Evolutionary conservation across 2,329 filamentous ascomycete genomes (phyloP).

Genomic region (Elsinoe australis): DNA sequence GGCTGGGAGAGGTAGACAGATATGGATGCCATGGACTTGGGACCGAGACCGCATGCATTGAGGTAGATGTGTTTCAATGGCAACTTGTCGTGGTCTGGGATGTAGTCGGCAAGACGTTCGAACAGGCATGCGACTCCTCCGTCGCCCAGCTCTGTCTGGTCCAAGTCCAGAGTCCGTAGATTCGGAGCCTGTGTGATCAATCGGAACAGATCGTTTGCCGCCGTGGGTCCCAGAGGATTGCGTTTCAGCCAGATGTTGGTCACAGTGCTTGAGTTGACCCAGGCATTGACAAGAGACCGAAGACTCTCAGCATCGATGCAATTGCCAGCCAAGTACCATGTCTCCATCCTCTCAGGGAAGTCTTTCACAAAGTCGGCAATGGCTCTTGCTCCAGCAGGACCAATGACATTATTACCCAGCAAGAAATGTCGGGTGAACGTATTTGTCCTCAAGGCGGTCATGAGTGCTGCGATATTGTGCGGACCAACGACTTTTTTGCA

Average conservation of each 20-base stretch:
- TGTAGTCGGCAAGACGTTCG: constrained; percentile 24
- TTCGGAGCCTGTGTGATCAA: constrained; percentile 39
- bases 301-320: constrained; percentile 43
- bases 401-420: constrained; percentile 50
- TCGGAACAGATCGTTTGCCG: constrained; percentile 37
- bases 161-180: constrained; percentile 46
- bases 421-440: constrained; percentile 46
- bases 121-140: constrained; percentile 42
- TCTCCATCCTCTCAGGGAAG: constrained; percentile 44
- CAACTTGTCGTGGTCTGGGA: constrained; percentile 19
- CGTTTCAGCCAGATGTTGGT: constrained; percentile 50
- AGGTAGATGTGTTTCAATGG: constrained; percentile 30
- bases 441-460: constrained; percentile 44
- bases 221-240: constrained; percentile 42
- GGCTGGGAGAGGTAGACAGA: constrained; percentile 24
- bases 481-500: constrained; percentile 51
- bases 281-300: constrained; percentile 38
- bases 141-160: constrained; percentile 47
- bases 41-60: constrained; percentile 29
- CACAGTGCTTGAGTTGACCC: constrained; percentile 38
- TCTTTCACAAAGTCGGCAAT: constrained; percentile 42
- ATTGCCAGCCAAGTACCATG: constrained; percentile 51
- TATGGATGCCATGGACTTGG: constrained; percentile 25
- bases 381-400: constrained; percentile 40
- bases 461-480: constrained; percentile 44